Base-by-base conservation (phyloP, 225 moss, liverwort and hornwort genomes). In the Sphagnum tenellum region DNA sequence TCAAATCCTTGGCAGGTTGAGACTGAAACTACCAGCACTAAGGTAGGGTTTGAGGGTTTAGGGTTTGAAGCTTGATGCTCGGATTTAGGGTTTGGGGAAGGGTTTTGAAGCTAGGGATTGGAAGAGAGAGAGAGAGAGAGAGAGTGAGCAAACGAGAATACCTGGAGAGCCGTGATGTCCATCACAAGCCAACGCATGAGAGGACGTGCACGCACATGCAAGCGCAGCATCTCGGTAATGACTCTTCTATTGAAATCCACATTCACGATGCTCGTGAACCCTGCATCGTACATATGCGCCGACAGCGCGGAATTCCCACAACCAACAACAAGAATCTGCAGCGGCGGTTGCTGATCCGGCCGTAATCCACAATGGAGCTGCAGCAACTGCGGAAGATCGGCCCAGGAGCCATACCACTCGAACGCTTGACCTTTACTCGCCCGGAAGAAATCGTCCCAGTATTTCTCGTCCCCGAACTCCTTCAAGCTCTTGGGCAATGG, bases 151-250 rank as follows among this genome's bases (percentile, higher is more conserved):
- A 29, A 29, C 29, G 29, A 29, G 29, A 29, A 64, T 67, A 91
- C 94, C 88, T 91, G 86, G 72, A 96, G 79, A 56, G 83, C 78
- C 2, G 94, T 87, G 72, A 90, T 82, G 60, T 96, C 88, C 90
- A 92, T 96, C 48, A 90, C 83, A 53, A 90, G 83, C 96, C 96
- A 96, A 45, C 96, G 92, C 92, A 92, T 96, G 48, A 46, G 69
- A 49, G 86, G 88, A 52, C 96, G 85, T 10, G 75, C 70, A 61
- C 92, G 92, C 55, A 96, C 96, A 74, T 96, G 96, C 71, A 88
- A 72, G 46, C 85, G 81, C 76, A 96, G 65, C 92, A 96, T 96
- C 9, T 92, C 90, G 2, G 81, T 73, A 57, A 96, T 87, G 2
- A 92, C 96, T 48, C 87, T 87, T 55, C 87, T 92, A 10, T 90